These are phyloP conservation scores for Syzygium syzygioides DNA, from an alignment of 441 rosid species.

Conservation along the genomic window DNA sequence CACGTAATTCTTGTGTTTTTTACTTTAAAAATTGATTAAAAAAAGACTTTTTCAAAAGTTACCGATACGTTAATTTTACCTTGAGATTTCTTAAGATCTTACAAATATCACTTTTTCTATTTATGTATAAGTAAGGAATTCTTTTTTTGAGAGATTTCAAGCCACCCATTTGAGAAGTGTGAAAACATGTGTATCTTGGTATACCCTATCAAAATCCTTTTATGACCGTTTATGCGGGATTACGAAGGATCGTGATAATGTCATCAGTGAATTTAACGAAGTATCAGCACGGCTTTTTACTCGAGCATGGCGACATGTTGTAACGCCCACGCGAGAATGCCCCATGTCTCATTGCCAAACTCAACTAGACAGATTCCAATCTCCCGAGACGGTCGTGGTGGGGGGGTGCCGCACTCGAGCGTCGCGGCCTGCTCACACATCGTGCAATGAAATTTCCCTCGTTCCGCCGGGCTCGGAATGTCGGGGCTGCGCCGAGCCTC, in stretches of 20 bases:
- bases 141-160: not conserved
- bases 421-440: not conserved
- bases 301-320: not conserved
- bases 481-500: not conserved
- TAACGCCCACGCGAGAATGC: fast-evolving
- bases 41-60: not conserved
- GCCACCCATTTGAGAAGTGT: not conserved
- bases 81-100: fast-evolving
- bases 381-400: not conserved
- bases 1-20: not conserved
- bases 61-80: not conserved
- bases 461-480: not conserved
- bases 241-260: not conserved
- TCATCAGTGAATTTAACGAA: not conserved
- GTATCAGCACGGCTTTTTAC: not conserved
- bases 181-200: fast-evolving
- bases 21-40: not conserved
- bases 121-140: not conserved
- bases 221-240: not conserved
- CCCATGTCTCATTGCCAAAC: not conserved
- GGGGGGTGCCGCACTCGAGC: not conserved
- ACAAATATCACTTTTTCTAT: not conserved
- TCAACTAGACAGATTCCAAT: fast-evolving
- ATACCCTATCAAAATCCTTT: not conserved
- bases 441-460: not conserved